Percentiles rank a stretch among this genome's conserved stretches.
Conservation (phyloP, 352 stramenopile genomes). For the Hyphochytrium catenoides region DNA sequence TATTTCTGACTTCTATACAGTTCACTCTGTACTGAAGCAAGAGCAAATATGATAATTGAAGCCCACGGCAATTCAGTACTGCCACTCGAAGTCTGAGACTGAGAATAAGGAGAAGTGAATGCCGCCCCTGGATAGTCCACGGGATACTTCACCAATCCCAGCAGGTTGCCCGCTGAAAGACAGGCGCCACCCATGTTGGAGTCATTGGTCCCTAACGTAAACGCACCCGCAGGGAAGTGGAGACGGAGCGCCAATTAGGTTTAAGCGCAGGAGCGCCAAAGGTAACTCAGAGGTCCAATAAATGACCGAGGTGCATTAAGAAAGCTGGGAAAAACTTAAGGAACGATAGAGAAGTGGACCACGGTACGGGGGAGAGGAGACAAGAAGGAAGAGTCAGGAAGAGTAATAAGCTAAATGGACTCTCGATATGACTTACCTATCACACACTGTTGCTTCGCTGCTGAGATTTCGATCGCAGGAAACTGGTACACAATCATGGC, state of each 20-base stretch:
- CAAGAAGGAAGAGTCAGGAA: too few species aligned
- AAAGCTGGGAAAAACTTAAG: too few species aligned
- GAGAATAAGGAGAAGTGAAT: conserved; percentile 1
- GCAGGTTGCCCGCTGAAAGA: conserved; percentile 32
- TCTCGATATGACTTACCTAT: too few species aligned
- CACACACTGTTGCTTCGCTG: too few species aligned
- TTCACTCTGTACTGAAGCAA: conserved; percentile 58
- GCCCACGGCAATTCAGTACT: conserved; percentile 20
- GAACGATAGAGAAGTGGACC: too few species aligned
- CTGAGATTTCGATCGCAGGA: conserved; percentile 22
- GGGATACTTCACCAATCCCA: conserved; percentile 20
- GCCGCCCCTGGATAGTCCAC: background rate
- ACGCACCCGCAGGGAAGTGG: too few species aligned
- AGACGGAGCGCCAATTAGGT: too few species aligned
- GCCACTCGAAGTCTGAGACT: conserved; percentile 4
- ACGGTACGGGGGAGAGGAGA: too few species aligned
- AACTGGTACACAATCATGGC: conserved; percentile 37
- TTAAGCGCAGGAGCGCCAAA: too few species aligned
- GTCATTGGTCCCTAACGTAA: conserved; percentile 14
- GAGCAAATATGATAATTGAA: conserved; percentile 46
- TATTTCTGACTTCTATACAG: conserved; percentile 33
- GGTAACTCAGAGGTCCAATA: too few species aligned
- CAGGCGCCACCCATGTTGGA: conserved; percentile 15
- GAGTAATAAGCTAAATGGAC: too few species aligned
- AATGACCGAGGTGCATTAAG: too few species aligned